Evolutionary conservation across 805 yeast genomes (phyloP), one percentile per base, ranked within the genome.

Genomic region (Kluyveromyces aestuarii): DNA sequence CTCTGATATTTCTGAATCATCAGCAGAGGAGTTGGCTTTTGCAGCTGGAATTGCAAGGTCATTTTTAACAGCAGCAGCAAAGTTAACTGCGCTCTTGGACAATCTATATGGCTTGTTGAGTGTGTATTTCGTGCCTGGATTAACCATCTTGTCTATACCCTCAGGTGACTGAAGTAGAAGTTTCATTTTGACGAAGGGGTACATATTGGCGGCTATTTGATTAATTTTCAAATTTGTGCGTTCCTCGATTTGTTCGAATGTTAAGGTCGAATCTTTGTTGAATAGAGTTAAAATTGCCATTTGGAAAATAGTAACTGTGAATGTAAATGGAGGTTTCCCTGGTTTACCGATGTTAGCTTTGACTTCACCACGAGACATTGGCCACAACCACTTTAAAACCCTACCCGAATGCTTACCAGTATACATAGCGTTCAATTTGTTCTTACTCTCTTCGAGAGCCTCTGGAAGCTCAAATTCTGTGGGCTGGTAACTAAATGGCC

Each of bases 361-460:
- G 49, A 93, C 69, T 64, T 93, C 99, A 51, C 95, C 93, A 65
- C 91, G 84, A 43, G 95, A 87, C 62, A 87, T 80, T 58, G 88
- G 84, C 97, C 97, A 93, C 51, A 91, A 76, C 99, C 99, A 93
- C 61, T 87, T 85, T 58, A 93, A 76, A 54, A 87, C 81, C 66
- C 98, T 78, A 11, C 97, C 97, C 52, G 73, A 79, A 66, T 91
- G 97, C 59, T 84, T 83, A 36, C 74, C 71, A 40, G 78, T 73
- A 66, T 91, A 95, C 51, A 85, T 74, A 39, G 76, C 74, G 49
- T 81, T 81, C 48, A 91, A 80, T 47, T 78, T 77, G 47, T 82
- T 79, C 57, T 83, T 79, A 1, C 95, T 78, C 39, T 74, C 72
- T 49, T 72, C 63, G 50, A 95, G 73, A 53, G 80, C 85, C 6